Base-by-base conservation (phyloP, 2,329 filamentous ascomycete genomes). In the Scopulariopsis brevicaulis region DNA sequence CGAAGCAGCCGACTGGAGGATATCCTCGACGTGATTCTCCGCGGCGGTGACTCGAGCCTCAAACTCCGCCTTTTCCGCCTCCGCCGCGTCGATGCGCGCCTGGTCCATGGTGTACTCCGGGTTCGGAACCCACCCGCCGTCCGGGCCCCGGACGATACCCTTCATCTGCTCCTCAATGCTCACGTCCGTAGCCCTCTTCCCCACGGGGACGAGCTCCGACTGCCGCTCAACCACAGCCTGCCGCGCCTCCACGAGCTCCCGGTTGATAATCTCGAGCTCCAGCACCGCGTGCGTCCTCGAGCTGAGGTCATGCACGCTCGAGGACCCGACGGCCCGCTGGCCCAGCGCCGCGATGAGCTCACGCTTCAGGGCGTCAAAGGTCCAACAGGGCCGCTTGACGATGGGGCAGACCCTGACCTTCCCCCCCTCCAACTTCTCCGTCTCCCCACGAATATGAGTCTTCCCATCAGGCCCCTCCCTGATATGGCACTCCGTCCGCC, bases 251-350 rank as follows among this genome's bases (percentile, higher is more conserved):
- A 74, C 58, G 1, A 76, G 60, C 4, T 60, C 58, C 48, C 63
- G 62, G 15, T 67, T 75, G 7, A 77, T 62, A 43, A 76, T 65
- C 57, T 77, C 74, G 0, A 77, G 58, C 58, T 76, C 69, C 4
- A 76, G 54, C 0, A 76, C 63, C 0, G 74, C 73, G 61, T 77
- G 74, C 0, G 74, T 75, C 3, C 74, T 67, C 0, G 73, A 76
- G 58, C 74, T 76, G 58, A 75, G 68, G 55, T 76, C 70, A 59
- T 76, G 74, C 0, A 75, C 61, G 0, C 40, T 46, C 40, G 40
- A 46, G 15, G 40, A 66, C 2, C 71, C 73, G 0, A 68, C 70
- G 3, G 65, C 64, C 22, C 73, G 62, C 5, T 64, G 60, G 12
- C 64, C 62, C 1, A 74, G 63, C 0, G 67, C 71, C 3, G 48